phyloP scores from a whole-genome alignment of 306 rosid genomes.

The Echinosophora koreensis region DNA sequence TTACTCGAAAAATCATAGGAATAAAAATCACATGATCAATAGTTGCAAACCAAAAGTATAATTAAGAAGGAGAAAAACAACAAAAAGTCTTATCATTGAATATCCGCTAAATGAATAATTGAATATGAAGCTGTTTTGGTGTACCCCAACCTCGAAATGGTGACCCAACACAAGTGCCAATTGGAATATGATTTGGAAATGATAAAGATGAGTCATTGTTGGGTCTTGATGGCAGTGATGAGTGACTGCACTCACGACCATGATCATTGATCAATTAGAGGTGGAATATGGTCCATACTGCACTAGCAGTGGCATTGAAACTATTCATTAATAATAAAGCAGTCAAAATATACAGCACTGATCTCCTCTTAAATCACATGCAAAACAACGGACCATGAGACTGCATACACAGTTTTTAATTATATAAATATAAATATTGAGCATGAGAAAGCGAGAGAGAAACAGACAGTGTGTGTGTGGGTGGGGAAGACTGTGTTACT shows the following conservation, averaged over 20 bases:
- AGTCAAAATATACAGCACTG: conserved; percentile 31
- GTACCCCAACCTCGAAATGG: conserved; percentile 3
- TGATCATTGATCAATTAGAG: conserved; percentile 35
- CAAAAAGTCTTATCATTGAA: too few species aligned
- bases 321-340: conserved; percentile 6
- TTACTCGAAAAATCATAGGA: too few species aligned
- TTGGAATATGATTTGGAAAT: conserved; percentile 27
- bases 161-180: conserved; percentile 34
- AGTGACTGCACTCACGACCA: conserved; percentile 23
- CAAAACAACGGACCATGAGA: conserved; percentile 31
- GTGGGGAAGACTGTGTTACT: conserved; percentile 43
- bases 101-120: too few species aligned
- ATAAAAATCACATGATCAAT: too few species aligned
- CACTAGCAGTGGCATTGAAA: conserved; percentile 24
- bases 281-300: conserved; percentile 34
- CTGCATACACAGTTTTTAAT: neutral
- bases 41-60: too few species aligned
- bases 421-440: neutral
- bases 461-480: conserved; percentile 2
- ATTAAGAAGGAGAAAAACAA: too few species aligned
- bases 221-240: neutral
- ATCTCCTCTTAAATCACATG: conserved; percentile 39
- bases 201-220: conserved; percentile 16
- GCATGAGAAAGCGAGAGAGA: conserved; percentile 28
- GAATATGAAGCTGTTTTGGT: neutral